A percentile compares a stretch with the other conserved stretches of the same genome.
These are phyloP conservation scores for Kwoniella bestiolae DNA, from an alignment of 768 basidiomycete genomes.

Conservation along the genomic window DNA sequence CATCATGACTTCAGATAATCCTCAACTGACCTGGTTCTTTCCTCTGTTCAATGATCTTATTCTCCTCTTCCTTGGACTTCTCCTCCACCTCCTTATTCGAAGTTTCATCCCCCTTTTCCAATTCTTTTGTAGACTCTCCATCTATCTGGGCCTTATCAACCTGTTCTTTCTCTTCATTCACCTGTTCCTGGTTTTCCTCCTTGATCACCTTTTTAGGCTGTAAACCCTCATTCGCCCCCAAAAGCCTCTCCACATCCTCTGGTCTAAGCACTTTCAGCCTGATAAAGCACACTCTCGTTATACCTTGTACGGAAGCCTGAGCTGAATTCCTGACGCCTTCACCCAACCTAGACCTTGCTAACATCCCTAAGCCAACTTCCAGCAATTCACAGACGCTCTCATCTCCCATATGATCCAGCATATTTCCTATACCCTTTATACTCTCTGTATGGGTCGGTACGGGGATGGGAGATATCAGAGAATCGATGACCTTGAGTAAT, in stretches of 20 bases:
- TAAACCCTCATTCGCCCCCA: constrained; percentile 25
- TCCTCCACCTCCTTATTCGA: constrained; percentile 9
- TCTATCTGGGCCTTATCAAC: constrained; percentile 50
- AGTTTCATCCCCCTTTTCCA: constrained; percentile 53
- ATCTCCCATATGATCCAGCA: constrained; percentile 76
- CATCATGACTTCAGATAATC: background rate
- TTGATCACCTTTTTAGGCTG: constrained; percentile 16
- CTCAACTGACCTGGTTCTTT: constrained; percentile 4
- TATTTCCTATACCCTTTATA: constrained; percentile 55
- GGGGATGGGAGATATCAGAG: constrained; percentile 65
- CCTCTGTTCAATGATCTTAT: background rate
- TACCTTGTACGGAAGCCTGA: constrained; percentile 80
- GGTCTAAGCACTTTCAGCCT: constrained; percentile 61
- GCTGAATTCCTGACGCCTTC: constrained; percentile 49
- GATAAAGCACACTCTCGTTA: constrained; percentile 80
- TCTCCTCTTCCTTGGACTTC: background rate
- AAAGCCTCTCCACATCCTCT: constrained; percentile 38
- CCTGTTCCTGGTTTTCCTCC: constrained; percentile 5
- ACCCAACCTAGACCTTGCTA: constrained; percentile 88
- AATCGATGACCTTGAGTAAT: constrained; percentile 86
- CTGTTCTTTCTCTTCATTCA: constrained; percentile 6
- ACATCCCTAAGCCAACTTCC: constrained; percentile 94
- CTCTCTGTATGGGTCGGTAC: constrained; percentile 12
- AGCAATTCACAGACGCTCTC: constrained; percentile 97
- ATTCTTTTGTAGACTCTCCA: too few relatives aligned